Conservation (phyloP, 345 rosid genomes). For the Murraya paniculata region DNA sequence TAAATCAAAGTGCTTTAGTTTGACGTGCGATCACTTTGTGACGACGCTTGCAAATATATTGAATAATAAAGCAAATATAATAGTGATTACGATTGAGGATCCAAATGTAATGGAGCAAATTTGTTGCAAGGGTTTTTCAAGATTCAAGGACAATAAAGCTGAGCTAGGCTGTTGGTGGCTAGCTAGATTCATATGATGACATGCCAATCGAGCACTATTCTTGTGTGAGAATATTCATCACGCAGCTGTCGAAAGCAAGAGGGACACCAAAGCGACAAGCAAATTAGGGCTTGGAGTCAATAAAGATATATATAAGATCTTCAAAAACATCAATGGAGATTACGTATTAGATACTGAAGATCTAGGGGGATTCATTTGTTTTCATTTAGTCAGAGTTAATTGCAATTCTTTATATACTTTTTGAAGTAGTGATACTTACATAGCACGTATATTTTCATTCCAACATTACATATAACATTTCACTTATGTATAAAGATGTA, state of each 20-base stretch:
- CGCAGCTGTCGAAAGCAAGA: neutral
- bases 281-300: neutral
- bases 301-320: neutral
- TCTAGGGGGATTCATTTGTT: neutral
- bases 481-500: too few species aligned
- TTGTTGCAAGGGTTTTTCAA: too few species aligned
- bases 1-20: too few species aligned
- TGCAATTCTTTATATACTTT: neutral
- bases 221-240: neutral
- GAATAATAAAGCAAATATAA: too few species aligned
- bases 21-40: neutral
- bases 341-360: neutral
- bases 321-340: conserved; percentile 4
- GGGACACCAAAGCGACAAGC: neutral
- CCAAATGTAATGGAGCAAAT: too few species aligned
- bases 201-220: neutral
- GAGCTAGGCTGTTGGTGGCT: neutral
- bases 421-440: too few species aligned
- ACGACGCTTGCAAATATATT: neutral
- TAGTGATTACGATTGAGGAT: too few species aligned
- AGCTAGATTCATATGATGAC: neutral
- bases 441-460: too few species aligned
- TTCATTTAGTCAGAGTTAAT: too few species aligned
- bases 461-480: too few species aligned
- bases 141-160: neutral